Evolutionary conservation across 1,284 basidiomycete genomes (phyloP), one percentile per base, ranked within the genome.

Genomic region (Schizopora paradoxa): DNA sequence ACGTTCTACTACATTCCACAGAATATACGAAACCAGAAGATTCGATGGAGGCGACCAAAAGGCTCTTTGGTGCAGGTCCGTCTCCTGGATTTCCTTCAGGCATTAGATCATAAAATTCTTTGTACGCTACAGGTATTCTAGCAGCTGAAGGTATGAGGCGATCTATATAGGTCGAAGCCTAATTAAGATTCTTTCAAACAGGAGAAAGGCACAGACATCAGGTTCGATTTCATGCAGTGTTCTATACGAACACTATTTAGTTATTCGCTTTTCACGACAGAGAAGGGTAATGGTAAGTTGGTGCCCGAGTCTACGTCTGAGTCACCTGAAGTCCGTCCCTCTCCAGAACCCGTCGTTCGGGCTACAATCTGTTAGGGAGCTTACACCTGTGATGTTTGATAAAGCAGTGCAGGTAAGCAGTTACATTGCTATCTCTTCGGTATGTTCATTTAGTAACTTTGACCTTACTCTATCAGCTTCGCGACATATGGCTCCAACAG

Each of bases 261-360:
- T 1, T 13, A 5, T 18, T 26, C n/a, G n/a, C n/a, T n/a, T 14
- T 7, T 28, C 18, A 25, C 22, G 18, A 5, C 5, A 48, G 46
- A 48, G 46, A 34, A 19, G 41, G 23, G 37, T 48, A 13, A 48
- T 48, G 46, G 46, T 48, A 19, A 23, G 22, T 32, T 16, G 14
- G 19, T 32, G 7, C n/a, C 22, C 16, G 27, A 43, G 16, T 27
- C 33, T 37, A 1, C 41, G 2, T 3, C 11, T 42, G 26, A 7
- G 14, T 26, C n/a, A 5, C 13, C 3, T 13, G 27, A 25, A 11
- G 14, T 13, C 40, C 14, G 14, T 73, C 68, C 60, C 13, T 28
- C 7, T 16, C 4, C 37, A 62, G 79, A 82, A 79, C 52, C 79
- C 78, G 14, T 78, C 76, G 0, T 82, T 83, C 47, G 74, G 77